A percentile compares a stretch with the other conserved stretches of the same genome.
Conservation (phyloP, 176 grass and related monocot genomes). For the Triticum timopheevii region DNA sequence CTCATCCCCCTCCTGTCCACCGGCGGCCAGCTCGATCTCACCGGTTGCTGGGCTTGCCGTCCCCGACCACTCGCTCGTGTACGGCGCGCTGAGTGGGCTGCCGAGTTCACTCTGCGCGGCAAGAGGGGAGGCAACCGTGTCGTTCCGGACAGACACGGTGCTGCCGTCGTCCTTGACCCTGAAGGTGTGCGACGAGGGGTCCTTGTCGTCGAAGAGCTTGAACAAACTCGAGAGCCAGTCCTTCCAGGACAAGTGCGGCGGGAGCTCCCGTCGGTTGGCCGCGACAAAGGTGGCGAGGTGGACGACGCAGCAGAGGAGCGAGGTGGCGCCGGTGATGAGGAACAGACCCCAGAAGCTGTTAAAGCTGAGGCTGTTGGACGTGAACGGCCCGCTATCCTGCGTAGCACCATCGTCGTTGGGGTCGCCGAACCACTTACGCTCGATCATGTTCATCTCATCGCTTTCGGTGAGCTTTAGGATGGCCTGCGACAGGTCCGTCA, state of each 20-base stretch:
- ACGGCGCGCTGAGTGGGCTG: slow-evolving; percentile 22
- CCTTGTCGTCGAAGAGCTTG: slow-evolving; percentile 39
- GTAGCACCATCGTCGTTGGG: slow-evolving; percentile 1
- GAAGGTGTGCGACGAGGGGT: slow-evolving; percentile 47
- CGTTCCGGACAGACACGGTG: not conserved
- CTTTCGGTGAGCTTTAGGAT: slow-evolving; percentile 69
- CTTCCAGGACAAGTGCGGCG: not conserved
- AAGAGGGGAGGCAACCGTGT: not conserved
- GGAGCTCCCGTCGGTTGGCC: not conserved
- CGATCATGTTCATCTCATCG: slow-evolving; percentile 49
- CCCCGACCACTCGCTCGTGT: slow-evolving; percentile 16
- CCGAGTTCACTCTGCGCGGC: not conserved
- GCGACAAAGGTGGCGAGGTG: slow-evolving; percentile 35
- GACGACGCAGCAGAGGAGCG: slow-evolving; percentile 28
- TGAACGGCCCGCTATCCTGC: slow-evolving; percentile 22
- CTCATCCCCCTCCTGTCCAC: not conserved
- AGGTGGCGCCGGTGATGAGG: slow-evolving; percentile 68
- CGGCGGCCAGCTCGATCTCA: slow-evolving; percentile 26
- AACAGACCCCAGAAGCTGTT: slow-evolving; percentile 86
- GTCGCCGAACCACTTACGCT: slow-evolving; percentile 71
- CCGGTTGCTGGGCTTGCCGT: not conserved
- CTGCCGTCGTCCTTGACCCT: not conserved
- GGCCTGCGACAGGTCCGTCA: slow-evolving; percentile 61
- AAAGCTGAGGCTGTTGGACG: slow-evolving; percentile 55
- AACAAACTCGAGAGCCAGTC: slow-evolving; percentile 6